Percentiles rank a stretch among this genome's conserved stretches.
These are phyloP conservation scores for Austroboletus festivus DNA, from an alignment of 768 basidiomycete genomes.

Conservation along the genomic window DNA sequence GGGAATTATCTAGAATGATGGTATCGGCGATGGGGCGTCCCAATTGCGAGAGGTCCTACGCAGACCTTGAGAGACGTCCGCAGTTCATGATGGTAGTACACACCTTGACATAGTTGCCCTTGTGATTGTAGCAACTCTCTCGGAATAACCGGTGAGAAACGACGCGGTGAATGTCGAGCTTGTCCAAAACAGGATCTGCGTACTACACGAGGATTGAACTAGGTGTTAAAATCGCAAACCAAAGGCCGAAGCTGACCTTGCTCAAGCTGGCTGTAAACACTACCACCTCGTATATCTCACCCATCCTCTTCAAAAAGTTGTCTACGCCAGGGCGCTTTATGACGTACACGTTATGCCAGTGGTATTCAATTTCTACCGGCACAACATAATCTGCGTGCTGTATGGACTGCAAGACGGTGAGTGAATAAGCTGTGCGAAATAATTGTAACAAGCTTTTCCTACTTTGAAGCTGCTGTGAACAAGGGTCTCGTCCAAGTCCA, in stretches of 20 bases:
- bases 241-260: slow-evolving; percentile 59
- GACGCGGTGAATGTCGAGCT: slow-evolving; percentile 88
- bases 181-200: slow-evolving; percentile 97
- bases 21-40: slow-evolving; percentile 91
- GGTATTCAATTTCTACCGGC: slow-evolving; percentile 97
- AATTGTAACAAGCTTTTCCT: slow-evolving; percentile 16
- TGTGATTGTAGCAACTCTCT: slow-evolving; percentile 98
- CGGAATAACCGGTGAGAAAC: slow-evolving; percentile 94
- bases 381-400: slow-evolving; percentile 96
- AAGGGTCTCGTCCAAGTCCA: slow-evolving; percentile 96
- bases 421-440: slow-evolving; percentile 9
- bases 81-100: slow-evolving; percentile 11
- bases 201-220: slow-evolving; percentile 53
- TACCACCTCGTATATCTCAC: slow-evolving; percentile 96
- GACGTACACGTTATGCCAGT: slow-evolving; percentile 98
- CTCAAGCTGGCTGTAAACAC: slow-evolving; percentile 97
- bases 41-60: slow-evolving; percentile 94
- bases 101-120: slow-evolving; percentile 99
- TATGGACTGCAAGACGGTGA: slow-evolving; percentile 61
- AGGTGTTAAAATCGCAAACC: slow-evolving; percentile 1
- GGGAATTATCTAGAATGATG: slow-evolving; percentile 98
- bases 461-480: slow-evolving; percentile 99
- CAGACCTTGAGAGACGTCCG: slow-evolving; percentile 2
- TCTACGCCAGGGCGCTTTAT: slow-evolving; percentile 99
- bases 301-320: slow-evolving; percentile 96